Percentiles rank a stretch among this genome's conserved stretches.
phyloP scores from a whole-genome alignment of 768 basidiomycete genomes.

The Tylopilus sp. region DNA sequence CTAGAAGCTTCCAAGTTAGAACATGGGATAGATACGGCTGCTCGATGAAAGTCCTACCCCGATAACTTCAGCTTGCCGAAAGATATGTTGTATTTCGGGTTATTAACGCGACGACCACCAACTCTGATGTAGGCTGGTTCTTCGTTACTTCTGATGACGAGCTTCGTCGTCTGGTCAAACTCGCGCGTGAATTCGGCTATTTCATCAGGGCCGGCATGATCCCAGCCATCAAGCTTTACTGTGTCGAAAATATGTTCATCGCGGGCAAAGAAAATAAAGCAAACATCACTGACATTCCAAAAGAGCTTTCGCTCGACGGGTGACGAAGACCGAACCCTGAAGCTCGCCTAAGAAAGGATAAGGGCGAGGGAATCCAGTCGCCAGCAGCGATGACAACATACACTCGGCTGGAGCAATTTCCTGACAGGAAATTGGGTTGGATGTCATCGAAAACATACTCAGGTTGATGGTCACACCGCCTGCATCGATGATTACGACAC shows the following conservation, averaged over 20 bases:
- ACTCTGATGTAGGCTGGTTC: too few relatives aligned
- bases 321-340: constrained; percentile 1
- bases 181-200: too few relatives aligned
- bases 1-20: neutral
- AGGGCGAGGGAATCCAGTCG: neutral
- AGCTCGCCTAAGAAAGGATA: neutral
- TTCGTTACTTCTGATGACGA: too few relatives aligned
- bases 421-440: neutral
- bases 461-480: neutral
- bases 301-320: neutral
- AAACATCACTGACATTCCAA: too few relatives aligned
- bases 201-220: neutral
- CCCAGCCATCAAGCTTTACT: constrained; percentile 5
- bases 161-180: too few relatives aligned
- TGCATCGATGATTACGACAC: neutral
- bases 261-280: neutral
- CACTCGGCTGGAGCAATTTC: too few relatives aligned
- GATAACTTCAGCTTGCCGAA: constrained; percentile 11
- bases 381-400: neutral
- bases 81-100: too few relatives aligned
- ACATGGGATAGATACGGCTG: neutral
- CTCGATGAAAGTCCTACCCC: constrained; percentile 4
- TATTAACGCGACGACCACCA: too few relatives aligned
- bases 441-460: neutral
- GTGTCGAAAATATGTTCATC: neutral